Conservation (phyloP, 2,329 filamentous ascomycete species). For the Nectriaceae sp. region DNA sequence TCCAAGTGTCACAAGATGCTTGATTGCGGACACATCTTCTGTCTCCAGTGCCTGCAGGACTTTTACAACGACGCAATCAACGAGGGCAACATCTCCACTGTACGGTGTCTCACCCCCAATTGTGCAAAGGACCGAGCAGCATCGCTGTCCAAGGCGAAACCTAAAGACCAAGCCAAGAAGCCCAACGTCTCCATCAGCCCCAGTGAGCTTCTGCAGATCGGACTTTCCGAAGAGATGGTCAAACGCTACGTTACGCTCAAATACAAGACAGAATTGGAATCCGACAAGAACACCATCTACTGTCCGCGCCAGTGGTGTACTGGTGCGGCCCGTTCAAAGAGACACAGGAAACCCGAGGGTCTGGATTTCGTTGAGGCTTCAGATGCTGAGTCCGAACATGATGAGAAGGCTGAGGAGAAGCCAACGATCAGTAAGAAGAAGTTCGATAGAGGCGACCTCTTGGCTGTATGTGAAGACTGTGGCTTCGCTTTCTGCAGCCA, state of each 20-base stretch:
- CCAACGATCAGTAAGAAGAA: constrained; percentile 24
- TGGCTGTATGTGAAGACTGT: constrained; percentile 88
- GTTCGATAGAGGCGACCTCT: constrained; percentile 59
- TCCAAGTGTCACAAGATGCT: constrained; percentile 76
- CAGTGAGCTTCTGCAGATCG: constrained; percentile 80
- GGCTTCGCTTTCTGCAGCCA: constrained; percentile 81
- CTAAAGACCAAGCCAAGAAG: constrained; percentile 45
- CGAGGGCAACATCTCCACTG: constrained; percentile 76
- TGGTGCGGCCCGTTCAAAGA: constrained; percentile 78
- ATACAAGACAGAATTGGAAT: constrained; percentile 89
- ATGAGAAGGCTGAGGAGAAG: constrained; percentile 21
- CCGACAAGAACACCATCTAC: constrained; percentile 88
- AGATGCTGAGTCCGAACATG: constrained; percentile 49
- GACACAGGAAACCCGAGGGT: constrained; percentile 70
- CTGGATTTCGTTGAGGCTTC: constrained; percentile 61
- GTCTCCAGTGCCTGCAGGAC: constrained; percentile 80
- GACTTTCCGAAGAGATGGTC: constrained; percentile 69
- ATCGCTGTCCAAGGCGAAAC: constrained; percentile 26
- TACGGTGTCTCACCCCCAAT: constrained; percentile 78
- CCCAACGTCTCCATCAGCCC: constrained; percentile 72
- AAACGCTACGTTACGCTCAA: constrained; percentile 87
- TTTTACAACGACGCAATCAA: constrained; percentile 88
- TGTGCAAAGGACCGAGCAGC: constrained; percentile 68
- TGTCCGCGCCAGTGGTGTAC: constrained; percentile 93
- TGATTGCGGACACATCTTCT: constrained; percentile 90